A percentile compares a stretch with the other conserved stretches of the same genome.
Evolutionary conservation across 1,139 yeast species (phyloP).

Genomic region (Debaryomycetaceae sp.): DNA sequence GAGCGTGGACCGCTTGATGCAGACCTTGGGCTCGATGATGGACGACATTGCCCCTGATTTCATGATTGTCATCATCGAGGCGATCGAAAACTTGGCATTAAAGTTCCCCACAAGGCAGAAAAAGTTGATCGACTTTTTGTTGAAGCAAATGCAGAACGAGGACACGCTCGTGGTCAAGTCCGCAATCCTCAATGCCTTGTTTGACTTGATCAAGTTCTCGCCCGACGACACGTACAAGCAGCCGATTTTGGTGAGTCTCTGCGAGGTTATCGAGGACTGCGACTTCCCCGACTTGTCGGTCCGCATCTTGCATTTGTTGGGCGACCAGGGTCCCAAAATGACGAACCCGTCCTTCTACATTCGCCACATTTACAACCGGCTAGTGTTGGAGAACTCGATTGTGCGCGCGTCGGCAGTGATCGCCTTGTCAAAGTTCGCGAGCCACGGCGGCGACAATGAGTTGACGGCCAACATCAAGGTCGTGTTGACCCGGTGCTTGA

Average conservation of each 20-base stretch:
- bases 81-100: constrained; percentile 81
- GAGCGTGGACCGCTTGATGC: constrained; percentile 79
- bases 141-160: constrained; percentile 81
- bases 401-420: constrained; percentile 94
- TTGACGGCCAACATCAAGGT: constrained; percentile 64
- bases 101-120: constrained; percentile 90
- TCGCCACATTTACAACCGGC: constrained; percentile 93
- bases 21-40: constrained; percentile 81
- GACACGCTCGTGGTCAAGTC: constrained; percentile 82
- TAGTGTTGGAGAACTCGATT: constrained; percentile 88
- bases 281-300: constrained; percentile 91
- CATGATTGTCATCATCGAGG: constrained; percentile 88
- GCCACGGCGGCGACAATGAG: constrained; percentile 56
- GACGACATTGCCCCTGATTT: constrained; percentile 94
- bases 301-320: constrained; percentile 80
- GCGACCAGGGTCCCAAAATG: constrained; percentile 89
- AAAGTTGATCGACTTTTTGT: constrained; percentile 69
- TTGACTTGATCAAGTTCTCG: constrained; percentile 80
- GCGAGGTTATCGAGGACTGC: constrained; percentile 97
- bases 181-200: constrained; percentile 81
- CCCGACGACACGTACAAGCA: constrained; percentile 71
- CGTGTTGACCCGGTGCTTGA: constrained; percentile 71
- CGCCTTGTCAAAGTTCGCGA: constrained; percentile 84
- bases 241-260: constrained; percentile 72
- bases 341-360: constrained; percentile 82